Evolutionary conservation across 2,329 filamentous ascomycete species (phyloP).

Genomic region (Dothidotthia symphoricarpi): DNA sequence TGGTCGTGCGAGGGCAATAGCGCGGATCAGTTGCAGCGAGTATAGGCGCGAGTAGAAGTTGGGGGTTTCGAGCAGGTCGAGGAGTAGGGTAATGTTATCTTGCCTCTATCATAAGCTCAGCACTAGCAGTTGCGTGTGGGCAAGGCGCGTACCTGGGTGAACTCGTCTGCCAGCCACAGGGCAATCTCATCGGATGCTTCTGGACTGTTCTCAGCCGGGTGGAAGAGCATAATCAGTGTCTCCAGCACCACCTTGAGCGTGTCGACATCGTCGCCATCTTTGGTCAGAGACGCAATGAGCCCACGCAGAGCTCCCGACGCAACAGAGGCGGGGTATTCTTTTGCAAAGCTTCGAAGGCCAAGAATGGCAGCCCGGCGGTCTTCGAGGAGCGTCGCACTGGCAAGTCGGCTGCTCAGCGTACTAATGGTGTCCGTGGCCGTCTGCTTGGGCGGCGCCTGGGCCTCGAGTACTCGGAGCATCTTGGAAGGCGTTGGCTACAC

Average conservation of each 20-base stretch:
- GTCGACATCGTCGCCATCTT: conserved; percentile 91
- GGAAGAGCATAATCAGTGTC: conserved; percentile 91
- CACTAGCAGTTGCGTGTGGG: conserved; percentile 24
- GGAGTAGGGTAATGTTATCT: conserved; percentile 89
- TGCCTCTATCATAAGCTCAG: conserved; percentile 68
- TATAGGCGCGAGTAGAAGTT: conserved; percentile 93
- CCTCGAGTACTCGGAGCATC: conserved; percentile 59
- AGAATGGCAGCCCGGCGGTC: conserved; percentile 91
- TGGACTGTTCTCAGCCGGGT: conserved; percentile 63
- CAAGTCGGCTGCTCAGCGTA: conserved; percentile 80
- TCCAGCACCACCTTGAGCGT: conserved; percentile 94
- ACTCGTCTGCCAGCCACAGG: conserved; percentile 95
- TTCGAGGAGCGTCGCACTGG: conserved; percentile 87
- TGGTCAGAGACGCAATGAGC: conserved; percentile 78
- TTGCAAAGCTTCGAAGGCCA: conserved; percentile 91
- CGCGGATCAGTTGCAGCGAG: conserved; percentile 81
- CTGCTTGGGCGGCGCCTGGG: conserved; percentile 86
- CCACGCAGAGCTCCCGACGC: conserved; percentile 88
- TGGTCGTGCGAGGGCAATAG: conserved; percentile 79
- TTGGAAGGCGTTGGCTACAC: conserved; percentile 9
- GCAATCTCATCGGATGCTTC: conserved; percentile 96
- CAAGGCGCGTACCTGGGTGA: conserved; percentile 68
- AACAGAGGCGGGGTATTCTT: conserved; percentile 92
- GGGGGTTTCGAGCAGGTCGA: conserved; percentile 81
- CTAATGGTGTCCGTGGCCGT: conserved; percentile 93